Base-by-base conservation (phyloP, 2,329 filamentous ascomycete species). In the Diaporthe citriasiana region DNA sequence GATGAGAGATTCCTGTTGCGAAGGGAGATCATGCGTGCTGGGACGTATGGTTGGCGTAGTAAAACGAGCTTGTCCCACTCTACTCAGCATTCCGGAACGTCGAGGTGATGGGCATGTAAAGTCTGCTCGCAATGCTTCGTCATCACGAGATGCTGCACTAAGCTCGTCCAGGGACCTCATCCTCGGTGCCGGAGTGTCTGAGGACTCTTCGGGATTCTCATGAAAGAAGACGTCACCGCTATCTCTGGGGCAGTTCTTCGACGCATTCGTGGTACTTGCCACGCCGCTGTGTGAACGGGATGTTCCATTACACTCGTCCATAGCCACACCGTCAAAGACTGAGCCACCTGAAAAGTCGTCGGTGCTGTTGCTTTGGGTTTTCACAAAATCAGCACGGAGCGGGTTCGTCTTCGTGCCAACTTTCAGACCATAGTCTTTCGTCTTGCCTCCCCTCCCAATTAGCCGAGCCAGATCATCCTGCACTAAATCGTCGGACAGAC, bases 361-460 rank as follows among this genome's bases (percentile, higher is more conserved):
- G 35, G 70, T 71, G 9, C 56, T 71, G 56, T 51, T 53, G n/a
- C 70, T 71, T 53, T 55, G n/a, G 13, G 25, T 13, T 53, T 55
- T 63, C 8, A 19, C 12, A 10, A 71, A 25, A 30, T 40, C 55
- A 8, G 35, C 22, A 12, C 60, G 69, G 2, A 19, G 30, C 8
- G 9, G 3, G 19, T 38, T 38, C n/a, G 42, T 65, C 27, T 12
- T 65, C 22, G n/a, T 50, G 19, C 25, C n/a, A 40, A 17, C 42
- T 0, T 9, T 33, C 27, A 13, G 8, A 13, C 45, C 30, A 15
- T 30, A 22, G 27, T 9, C 25, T 22, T 60, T 60, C 9, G 3
- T n/a, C 9, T 10, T 33, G 55, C 27, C 7, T 35, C 10, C 42
- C 2, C 42, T 22, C 0, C 4, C 42, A 10, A 19, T 5, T 47